phyloP scores from a whole-genome alignment of 208 protist species.

The Angomonas deanei region DNA sequence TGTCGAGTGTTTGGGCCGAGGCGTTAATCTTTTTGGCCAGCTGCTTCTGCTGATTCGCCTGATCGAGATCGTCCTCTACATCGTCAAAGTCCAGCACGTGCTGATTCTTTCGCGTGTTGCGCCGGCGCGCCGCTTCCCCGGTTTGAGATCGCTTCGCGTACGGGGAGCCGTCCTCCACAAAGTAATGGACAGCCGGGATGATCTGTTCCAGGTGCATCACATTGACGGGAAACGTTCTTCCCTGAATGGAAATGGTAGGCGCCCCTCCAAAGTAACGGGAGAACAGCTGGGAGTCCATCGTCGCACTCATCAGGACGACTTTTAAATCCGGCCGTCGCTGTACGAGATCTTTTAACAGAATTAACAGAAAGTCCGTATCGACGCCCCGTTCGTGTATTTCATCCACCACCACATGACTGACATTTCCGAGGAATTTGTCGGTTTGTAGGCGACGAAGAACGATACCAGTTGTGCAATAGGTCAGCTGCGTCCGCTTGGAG shows the following conservation, averaged over 20 bases:
- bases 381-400: constrained; percentile 97
- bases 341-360: constrained; percentile 88
- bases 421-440: constrained; percentile 78
- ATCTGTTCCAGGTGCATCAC: constrained; percentile 93
- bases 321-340: constrained; percentile 65
- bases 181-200: constrained; percentile 78
- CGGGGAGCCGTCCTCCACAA: constrained; percentile 73
- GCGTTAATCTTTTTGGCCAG: constrained; percentile 36
- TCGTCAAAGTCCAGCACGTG: constrained; percentile 47
- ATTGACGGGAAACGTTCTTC: constrained; percentile 93
- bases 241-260: constrained; percentile 86
- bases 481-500: constrained; percentile 79
- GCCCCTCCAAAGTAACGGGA: constrained; percentile 89
- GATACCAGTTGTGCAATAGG: constrained; percentile 94
- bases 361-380: constrained; percentile 93
- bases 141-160: constrained; percentile 53
- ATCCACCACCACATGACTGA: constrained; percentile 93
- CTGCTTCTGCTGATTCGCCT: constrained; percentile 35
- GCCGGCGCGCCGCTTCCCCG: constrained; percentile 27
- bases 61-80: constrained; percentile 60
- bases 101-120: constrained; percentile 72
- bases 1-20: constrained; percentile 55
- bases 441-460: constrained; percentile 86
- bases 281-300: constrained; percentile 93
- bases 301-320: constrained; percentile 94